Evolutionary conservation across 1,284 basidiomycete species (phyloP).

Genomic region (Fomitopsis pinicola): DNA sequence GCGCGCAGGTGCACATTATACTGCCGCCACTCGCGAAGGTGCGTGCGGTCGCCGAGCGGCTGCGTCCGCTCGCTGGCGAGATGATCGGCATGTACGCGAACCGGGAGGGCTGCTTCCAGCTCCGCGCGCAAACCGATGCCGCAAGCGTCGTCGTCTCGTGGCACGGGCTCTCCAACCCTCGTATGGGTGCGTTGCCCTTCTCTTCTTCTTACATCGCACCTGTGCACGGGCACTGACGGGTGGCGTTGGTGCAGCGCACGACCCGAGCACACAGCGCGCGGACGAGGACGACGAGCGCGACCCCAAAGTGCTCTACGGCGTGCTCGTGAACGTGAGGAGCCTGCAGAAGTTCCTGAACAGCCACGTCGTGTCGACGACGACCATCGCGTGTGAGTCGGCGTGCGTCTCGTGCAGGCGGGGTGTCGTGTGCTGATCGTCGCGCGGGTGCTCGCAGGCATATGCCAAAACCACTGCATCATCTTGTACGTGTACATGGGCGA

Average conservation of each 20-base stretch:
- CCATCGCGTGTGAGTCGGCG: slow-evolving; percentile 71
- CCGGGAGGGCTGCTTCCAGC: slow-evolving; percentile 55
- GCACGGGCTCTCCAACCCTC: slow-evolving; percentile 70
- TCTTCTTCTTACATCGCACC: not conserved
- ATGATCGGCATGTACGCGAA: slow-evolving; percentile 72
- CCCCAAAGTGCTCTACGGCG: slow-evolving; percentile 55
- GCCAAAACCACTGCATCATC: slow-evolving; percentile 82
- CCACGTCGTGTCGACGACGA: slow-evolving; percentile 81
- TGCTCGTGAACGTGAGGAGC: slow-evolving; percentile 70
- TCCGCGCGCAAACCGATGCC: slow-evolving; percentile 67
- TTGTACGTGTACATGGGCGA: slow-evolving; percentile 90
- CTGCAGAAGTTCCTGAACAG: slow-evolving; percentile 83
- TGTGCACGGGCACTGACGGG: not conserved
- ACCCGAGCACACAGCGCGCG: slow-evolving; percentile 16
- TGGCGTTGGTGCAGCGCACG: slow-evolving; percentile 12
- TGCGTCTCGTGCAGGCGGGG: not conserved
- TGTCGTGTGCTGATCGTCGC: not conserved
- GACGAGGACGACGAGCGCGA: slow-evolving; percentile 34
- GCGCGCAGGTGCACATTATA: slow-evolving; percentile 71
- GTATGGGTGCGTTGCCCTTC: slow-evolving; percentile 43
- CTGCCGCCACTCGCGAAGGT: slow-evolving; percentile 77
- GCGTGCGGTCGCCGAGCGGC: slow-evolving; percentile 73
- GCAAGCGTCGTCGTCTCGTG: slow-evolving; percentile 80
- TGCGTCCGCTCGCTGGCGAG: slow-evolving; percentile 67
- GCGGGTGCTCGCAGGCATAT: slow-evolving; percentile 55